phyloP scores from a whole-genome alignment of 257 asterid genomes.

The Petrea volubilis region DNA sequence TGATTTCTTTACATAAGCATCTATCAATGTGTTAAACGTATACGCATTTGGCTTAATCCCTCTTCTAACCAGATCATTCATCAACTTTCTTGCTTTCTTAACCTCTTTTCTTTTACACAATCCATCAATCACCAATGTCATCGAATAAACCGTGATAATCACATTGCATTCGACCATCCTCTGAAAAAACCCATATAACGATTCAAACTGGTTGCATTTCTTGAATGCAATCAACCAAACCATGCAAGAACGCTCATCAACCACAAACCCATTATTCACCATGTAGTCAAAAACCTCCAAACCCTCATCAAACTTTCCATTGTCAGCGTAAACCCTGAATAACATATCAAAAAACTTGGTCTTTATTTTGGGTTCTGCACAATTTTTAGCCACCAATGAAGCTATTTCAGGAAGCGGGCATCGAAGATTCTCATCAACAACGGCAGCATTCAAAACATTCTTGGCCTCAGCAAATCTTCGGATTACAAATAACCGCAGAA shows the following conservation, averaged over 20 bases:
- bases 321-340: constrained; percentile 54
- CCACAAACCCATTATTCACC: constrained; percentile 45
- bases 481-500: constrained; percentile 57
- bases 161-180: constrained; percentile 74
- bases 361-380: constrained; percentile 28
- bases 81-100: constrained; percentile 50
- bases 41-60: constrained; percentile 67
- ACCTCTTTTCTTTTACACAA: constrained; percentile 62
- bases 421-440: constrained; percentile 39
- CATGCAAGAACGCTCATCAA: constrained; percentile 86
- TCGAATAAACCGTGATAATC: constrained; percentile 66
- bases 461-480: constrained; percentile 63
- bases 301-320: constrained; percentile 39
- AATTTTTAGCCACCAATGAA: constrained; percentile 25
- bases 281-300: constrained; percentile 50
- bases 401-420: constrained; percentile 50
- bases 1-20: constrained; percentile 52
- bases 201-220: constrained; percentile 46
- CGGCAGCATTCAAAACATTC: constrained; percentile 50
- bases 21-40: constrained; percentile 71
- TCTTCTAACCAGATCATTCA: constrained; percentile 51
- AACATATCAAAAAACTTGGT: constrained; percentile 45
- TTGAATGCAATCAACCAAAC: constrained; percentile 69
- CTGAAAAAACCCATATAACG: constrained; percentile 47
- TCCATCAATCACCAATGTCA: constrained; percentile 65